phyloP scores from a whole-genome alignment of 768 basidiomycete species.

The Macrolepiota fuliginosa region DNA sequence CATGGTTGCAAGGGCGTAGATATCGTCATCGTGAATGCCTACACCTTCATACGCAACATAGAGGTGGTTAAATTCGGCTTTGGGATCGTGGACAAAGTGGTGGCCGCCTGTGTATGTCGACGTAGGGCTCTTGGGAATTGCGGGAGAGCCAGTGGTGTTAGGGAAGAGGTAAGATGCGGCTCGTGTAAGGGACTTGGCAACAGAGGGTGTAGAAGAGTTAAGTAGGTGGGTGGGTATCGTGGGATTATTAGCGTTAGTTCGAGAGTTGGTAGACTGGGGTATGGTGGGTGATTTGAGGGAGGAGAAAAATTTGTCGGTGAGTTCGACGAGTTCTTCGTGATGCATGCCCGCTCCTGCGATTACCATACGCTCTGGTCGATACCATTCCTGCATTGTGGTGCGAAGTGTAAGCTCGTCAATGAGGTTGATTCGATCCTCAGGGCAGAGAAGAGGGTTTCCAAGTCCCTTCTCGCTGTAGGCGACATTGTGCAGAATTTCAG shows the following conservation, averaged over 20 bases:
- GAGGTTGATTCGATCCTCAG: conserved; percentile 71
- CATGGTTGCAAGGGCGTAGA: conserved; percentile 91
- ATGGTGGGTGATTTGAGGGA: conserved; percentile 44
- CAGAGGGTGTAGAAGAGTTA: conserved; percentile 47
- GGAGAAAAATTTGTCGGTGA: conserved; percentile 83
- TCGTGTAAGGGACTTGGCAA: conserved; percentile 69
- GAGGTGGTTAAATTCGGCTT: conserved; percentile 84
- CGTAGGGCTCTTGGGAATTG: conserved; percentile 34
- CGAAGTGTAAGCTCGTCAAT: conserved; percentile 65
- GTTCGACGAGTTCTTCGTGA: conserved; percentile 85
- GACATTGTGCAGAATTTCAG: conserved; percentile 84
- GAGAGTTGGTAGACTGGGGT: conserved; percentile 23
- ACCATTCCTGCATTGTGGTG: conserved; percentile 76
- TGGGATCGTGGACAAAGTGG: conserved; percentile 56
- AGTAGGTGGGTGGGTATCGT: conserved; percentile 57
- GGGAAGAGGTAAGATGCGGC: conserved; percentile 77
- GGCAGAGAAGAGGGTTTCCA: conserved; percentile 90
- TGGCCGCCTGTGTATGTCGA: conserved; percentile 85
- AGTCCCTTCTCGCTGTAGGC: conserved; percentile 78
- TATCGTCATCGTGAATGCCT: conserved; percentile 87
- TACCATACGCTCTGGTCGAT: conserved; percentile 92
- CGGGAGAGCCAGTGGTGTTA: conserved; percentile 27
- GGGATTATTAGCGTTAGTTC: conserved; percentile 26
- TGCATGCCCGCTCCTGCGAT: conserved; percentile 91
- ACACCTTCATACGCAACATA: conserved; percentile 93